Evolutionary conservation across 345 rosid species (phyloP).

Genomic region (Mangifera indica): DNA sequence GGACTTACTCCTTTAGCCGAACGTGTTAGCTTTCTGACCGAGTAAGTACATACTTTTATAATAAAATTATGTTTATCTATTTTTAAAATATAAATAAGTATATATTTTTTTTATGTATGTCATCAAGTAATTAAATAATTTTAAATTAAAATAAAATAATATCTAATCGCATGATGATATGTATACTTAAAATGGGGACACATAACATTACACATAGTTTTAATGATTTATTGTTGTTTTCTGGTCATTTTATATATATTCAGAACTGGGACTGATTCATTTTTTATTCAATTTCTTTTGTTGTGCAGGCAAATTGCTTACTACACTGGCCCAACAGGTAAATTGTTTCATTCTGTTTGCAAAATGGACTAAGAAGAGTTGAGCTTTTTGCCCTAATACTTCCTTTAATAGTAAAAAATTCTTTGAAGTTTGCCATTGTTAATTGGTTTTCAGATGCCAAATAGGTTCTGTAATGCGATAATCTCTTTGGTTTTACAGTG

Average conservation of each 20-base stretch:
- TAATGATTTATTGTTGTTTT: neutral
- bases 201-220: too few relatives aligned
- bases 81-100: too few relatives aligned
- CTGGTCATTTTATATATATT: neutral
- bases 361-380: too few relatives aligned
- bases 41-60: conserved; percentile 51
- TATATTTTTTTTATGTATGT: too few relatives aligned
- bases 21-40: conserved; percentile 90
- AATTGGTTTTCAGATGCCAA: neutral
- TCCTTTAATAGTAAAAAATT: neutral
- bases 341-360: conserved; percentile 1
- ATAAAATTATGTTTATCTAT: too few relatives aligned
- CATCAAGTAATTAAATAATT: too few relatives aligned
- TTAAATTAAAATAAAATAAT: too few relatives aligned
- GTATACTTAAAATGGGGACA: too few relatives aligned
- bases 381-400: neutral
- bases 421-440: too few relatives aligned
- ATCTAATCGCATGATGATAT: too few relatives aligned
- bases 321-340: conserved; percentile 91
- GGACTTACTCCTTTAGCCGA: conserved; percentile 88
- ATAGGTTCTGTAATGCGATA: neutral
- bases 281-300: neutral
- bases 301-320: conserved; percentile 75
- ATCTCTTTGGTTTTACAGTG: conserved; percentile 43
- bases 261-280: neutral